phyloP scores from a whole-genome alignment of 352 stramenopile genomes.

The Albugo candida region DNA sequence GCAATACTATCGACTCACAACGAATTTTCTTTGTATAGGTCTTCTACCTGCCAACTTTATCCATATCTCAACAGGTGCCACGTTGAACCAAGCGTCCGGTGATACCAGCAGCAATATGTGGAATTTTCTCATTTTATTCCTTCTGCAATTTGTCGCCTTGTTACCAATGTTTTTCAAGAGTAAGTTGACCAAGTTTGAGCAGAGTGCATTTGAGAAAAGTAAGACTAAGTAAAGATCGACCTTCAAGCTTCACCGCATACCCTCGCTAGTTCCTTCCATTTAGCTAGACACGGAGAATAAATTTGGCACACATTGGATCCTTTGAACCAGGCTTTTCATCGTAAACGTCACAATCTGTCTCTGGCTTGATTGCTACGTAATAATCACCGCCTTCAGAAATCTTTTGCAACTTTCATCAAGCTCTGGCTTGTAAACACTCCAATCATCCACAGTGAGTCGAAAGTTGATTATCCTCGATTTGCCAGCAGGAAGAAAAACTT shows the following conservation, averaged over 20 bases:
- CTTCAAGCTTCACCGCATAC: no score
- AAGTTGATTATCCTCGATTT: slow-evolving; percentile 17
- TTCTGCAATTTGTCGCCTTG: slow-evolving; percentile 67
- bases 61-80: slow-evolving; percentile 68
- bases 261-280: no score
- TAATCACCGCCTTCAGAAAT: slow-evolving; percentile 51
- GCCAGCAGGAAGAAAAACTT: slow-evolving; percentile 33
- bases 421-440: slow-evolving; percentile 38
- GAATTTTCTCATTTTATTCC: slow-evolving; percentile 69
- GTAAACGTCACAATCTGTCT: slow-evolving; percentile 59
- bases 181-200: slow-evolving; percentile 72
- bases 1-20: neutral
- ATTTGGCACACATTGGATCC: slow-evolving; percentile 12
- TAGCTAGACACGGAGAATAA: no score
- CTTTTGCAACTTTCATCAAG: slow-evolving; percentile 35
- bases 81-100: slow-evolving; percentile 45
- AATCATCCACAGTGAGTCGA: slow-evolving; percentile 23
- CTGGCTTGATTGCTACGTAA: slow-evolving; percentile 39
- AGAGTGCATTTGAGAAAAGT: slow-evolving; percentile 53
- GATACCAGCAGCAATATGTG: slow-evolving; percentile 32
- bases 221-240: no score
- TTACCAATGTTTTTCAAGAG: slow-evolving; percentile 72
- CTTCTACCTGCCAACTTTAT: slow-evolving; percentile 68
- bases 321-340: slow-evolving; percentile 7
- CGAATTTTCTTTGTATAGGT: slow-evolving; percentile 10